Percentiles rank a stretch among this genome's conserved stretches.
phyloP scores from a whole-genome alignment of 129 eudicot genomes.

The Saposhnikovia divaricata region DNA sequence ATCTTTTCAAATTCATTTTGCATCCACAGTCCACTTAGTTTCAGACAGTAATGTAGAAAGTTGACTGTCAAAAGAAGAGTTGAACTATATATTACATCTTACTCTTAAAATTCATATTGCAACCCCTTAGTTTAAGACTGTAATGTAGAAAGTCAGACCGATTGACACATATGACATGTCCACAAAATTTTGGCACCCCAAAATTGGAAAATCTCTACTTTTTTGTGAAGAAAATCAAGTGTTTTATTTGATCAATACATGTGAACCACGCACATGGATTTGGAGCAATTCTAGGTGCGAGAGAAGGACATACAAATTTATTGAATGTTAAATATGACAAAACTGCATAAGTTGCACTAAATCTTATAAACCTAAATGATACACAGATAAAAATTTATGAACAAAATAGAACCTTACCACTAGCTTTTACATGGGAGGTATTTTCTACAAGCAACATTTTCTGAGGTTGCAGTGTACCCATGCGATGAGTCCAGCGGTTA shows the following conservation, averaged over 20 bases:
- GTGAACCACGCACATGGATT: background rate
- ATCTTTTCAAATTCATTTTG: background rate
- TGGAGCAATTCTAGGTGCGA: background rate
- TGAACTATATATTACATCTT: background rate
- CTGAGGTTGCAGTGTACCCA: constrained; percentile 80
- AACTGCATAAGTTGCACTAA: background rate
- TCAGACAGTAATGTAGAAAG: background rate
- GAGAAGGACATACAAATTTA: background rate
- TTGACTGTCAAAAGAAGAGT: constrained; percentile 45
- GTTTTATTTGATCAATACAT: background rate
- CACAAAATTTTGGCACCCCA: background rate
- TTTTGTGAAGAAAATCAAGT: no score
- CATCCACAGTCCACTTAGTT: background rate
- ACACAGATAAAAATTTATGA: background rate
- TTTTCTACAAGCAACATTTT: constrained; percentile 73
- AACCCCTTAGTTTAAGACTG: background rate
- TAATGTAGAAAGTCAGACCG: background rate
- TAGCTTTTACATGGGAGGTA: constrained; percentile 61
- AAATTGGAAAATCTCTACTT: background rate
- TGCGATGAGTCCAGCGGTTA: constrained; percentile 92
- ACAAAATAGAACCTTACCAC: constrained; percentile 38
- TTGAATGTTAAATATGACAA: background rate
- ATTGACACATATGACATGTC: background rate
- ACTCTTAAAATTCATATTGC: background rate
- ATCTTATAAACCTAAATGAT: background rate